Evolutionary conservation across 805 yeast species (phyloP), one percentile per base, ranked within the genome.

Genomic region (Hanseniaspora opuntiae): DNA sequence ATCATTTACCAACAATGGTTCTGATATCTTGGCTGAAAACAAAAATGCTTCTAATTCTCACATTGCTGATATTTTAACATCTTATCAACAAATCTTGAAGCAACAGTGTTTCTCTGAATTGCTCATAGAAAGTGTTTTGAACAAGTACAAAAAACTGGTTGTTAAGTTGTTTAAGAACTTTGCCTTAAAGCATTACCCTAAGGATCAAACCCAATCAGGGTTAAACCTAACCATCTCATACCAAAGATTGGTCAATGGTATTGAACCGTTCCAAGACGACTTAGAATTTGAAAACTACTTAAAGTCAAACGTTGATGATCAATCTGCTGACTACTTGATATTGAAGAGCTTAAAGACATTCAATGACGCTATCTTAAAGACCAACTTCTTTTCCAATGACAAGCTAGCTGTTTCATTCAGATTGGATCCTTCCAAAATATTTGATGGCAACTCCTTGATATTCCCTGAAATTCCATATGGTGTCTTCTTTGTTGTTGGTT

Each of bases 351-450:
- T 90, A 58, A 81, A 81, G 68, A 73, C 79, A 48, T 93, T 90
- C 74, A 90, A 93, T 74, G 78, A 84, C 68, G 77, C 90, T 30
- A 79, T 90, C 53, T 75, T 90, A 67, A 89, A 90, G 74, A 90
- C 98, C 22, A 90, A 90, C 70, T 93, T 90, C 69, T 90, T 86
- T 71, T 79, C 86, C 40, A 86, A 96, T 20, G 84, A 97, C 53
- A 90, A 90, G 72, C 94, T 90, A 49, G 98, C 98, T 19, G 75
- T 90, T 56, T 86, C 96, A 3, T 90, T 90, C 75, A 80, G 97
- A 69, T 76, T 93, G 63, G 76, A 87, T 63, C 95, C 98, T 36
- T 70, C 80, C 17, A 84, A 89, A 71, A 65, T 67, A 36, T 76
- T 90, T 68, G 96, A 97, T 45, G 67, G 67, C 54, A 69, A 79